These are phyloP conservation scores for Scheffersomyces stipitis DNA, from an alignment of 805 yeast species.

Conservation along the genomic window DNA sequence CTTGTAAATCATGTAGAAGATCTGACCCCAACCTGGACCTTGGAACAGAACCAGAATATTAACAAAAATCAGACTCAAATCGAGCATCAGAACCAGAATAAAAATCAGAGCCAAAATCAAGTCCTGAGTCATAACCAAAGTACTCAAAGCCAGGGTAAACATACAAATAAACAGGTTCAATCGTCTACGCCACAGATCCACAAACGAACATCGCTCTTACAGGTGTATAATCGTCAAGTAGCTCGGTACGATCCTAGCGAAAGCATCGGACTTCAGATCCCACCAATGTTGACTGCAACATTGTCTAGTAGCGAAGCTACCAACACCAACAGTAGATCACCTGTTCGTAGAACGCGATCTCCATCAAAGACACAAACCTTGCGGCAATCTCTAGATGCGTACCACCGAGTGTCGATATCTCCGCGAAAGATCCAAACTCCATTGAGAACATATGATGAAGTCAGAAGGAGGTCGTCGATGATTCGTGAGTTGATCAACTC, in stretches of 20 bases:
- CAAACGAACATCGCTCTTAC: slow-evolving; percentile 11
- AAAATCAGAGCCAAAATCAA: slow-evolving; percentile 13
- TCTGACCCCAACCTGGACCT: background rate
- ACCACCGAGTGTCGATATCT: slow-evolving; percentile 30
- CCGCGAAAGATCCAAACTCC: slow-evolving; percentile 29
- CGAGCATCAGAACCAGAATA: slow-evolving; percentile 1
- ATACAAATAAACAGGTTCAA: no score
- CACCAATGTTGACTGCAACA: slow-evolving; percentile 2
- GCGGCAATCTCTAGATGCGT: slow-evolving; percentile 30
- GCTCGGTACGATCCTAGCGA: slow-evolving; percentile 9
- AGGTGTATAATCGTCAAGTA: slow-evolving; percentile 6
- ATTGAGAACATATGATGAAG: slow-evolving; percentile 7
- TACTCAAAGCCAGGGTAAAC: slow-evolving; percentile 5
- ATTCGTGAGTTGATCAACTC: slow-evolving; percentile 37
- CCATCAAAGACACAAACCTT: slow-evolving; percentile 25
- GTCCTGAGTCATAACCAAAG: no score
- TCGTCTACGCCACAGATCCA: slow-evolving; percentile 30
- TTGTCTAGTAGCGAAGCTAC: background rate
- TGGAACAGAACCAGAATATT: slow-evolving; percentile 1
- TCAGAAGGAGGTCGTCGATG: slow-evolving; percentile 29
- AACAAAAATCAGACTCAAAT: slow-evolving; percentile 15
- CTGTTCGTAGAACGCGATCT: slow-evolving; percentile 6
- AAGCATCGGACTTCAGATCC: slow-evolving; percentile 5
- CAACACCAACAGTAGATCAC: no score
- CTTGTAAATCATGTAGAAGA: slow-evolving; percentile 21